Percentiles rank a stretch among this genome's conserved stretches.
Evolutionary conservation across 2,329 filamentous ascomycete species (phyloP).

Genomic region (Colletotrichum lentis): DNA sequence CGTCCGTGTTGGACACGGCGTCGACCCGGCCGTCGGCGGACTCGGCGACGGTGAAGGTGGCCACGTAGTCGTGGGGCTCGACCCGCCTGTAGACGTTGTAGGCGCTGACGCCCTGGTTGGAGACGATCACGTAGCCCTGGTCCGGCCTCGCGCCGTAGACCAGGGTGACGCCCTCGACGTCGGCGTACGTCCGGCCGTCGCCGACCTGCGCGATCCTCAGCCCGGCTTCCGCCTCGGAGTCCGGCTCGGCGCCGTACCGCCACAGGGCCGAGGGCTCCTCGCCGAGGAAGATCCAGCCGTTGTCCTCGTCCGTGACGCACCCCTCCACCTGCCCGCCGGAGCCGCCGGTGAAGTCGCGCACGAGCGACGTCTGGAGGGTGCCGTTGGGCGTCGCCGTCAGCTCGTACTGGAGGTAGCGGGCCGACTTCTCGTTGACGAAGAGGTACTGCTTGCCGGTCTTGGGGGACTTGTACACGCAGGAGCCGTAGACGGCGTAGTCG

Average conservation of each 20-base stretch:
- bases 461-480: slow-evolving; percentile 59
- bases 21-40: slow-evolving; percentile 55
- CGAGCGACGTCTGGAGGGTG: slow-evolving; percentile 55
- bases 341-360: slow-evolving; percentile 60
- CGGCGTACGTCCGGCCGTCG: slow-evolving; percentile 58
- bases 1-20: slow-evolving; percentile 62
- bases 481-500: slow-evolving; percentile 60
- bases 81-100: slow-evolving; percentile 61
- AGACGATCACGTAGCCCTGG: slow-evolving; percentile 60
- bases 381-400: slow-evolving; percentile 52
- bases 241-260: slow-evolving; percentile 61
- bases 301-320: slow-evolving; percentile 61
- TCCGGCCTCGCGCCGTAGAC: slow-evolving; percentile 55
- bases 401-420: slow-evolving; percentile 63
- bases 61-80: slow-evolving; percentile 58
- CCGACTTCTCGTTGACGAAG: slow-evolving; percentile 63
- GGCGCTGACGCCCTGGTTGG: slow-evolving; percentile 61
- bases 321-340: slow-evolving; percentile 63
- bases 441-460: slow-evolving; percentile 59
- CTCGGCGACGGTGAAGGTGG: slow-evolving; percentile 57
- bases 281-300: slow-evolving; percentile 60
- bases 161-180: slow-evolving; percentile 63
- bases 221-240: slow-evolving; percentile 46
- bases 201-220: slow-evolving; percentile 53
- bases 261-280: slow-evolving; percentile 62